Evolutionary conservation across 164 flowering plant genomes (phyloP), one percentile per base, ranked within the genome.

Genomic region (Chloranthus sessilifolius): DNA sequence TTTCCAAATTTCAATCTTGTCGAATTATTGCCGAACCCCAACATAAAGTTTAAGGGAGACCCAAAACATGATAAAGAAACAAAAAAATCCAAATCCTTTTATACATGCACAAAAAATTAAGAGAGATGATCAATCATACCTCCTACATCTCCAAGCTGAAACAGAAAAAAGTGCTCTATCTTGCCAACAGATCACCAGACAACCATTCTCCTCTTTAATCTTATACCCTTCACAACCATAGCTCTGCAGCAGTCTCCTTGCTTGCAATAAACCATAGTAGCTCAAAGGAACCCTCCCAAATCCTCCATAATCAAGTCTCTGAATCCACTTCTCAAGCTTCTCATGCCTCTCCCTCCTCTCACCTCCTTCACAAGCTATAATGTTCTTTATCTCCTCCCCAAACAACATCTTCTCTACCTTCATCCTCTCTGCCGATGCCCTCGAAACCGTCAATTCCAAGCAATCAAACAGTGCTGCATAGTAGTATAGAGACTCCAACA

Each of bases 271-370:
- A 10, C 76, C 78, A 46, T 67, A 63, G 60, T 76, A 76, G 65
- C 87, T 80, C 67, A 84, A 59, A 0, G 79, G 71, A 1, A 82
- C 78, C 39, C 74, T 71, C 6, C 71, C 82, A 49, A 88, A 84
- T 20, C 90, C 90, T 1, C 77, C 66, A 34, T 42, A 27, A 12
- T 82, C 90, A 2, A 88, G 67, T 74, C 83, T 69, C 24, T 55
- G 62, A 30, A 54, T 56, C 96, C 96, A 84, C 47, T 73, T 88
- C 60, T 77, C 88, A 0, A 84, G 82, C 70, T 73, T 80, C 62
- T 88, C 92, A 35, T 88, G 88, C 59, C 92, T 75, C 64, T 82
- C 83, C 40, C 52, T 84, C 62, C 96, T 78, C 49, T 88, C 88
- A 0, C 16, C 28, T 26, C 92, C 90, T 38, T 88, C 96, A 36